Conservation (phyloP, 805 yeast species). For the Nakazawaea holstii region DNA sequence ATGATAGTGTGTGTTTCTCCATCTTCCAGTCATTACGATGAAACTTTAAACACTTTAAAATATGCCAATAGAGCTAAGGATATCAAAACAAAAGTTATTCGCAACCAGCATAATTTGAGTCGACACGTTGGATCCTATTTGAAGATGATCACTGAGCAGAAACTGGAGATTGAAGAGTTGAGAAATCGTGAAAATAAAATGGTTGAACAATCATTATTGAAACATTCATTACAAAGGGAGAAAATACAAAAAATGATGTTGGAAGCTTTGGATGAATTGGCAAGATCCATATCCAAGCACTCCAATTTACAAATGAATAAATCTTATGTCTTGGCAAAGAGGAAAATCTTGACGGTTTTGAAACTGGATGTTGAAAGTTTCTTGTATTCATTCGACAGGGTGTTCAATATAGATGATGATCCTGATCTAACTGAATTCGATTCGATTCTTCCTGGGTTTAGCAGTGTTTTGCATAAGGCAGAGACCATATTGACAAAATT, state of each 20-base stretch:
- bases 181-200: conserved; percentile 44
- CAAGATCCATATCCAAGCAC: conserved; percentile 34
- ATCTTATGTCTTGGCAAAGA: conserved; percentile 38
- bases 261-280: conserved; percentile 37
- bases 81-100: conserved; percentile 71
- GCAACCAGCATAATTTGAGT: conserved; percentile 72
- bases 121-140: conserved; percentile 82
- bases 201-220: conserved; percentile 32
- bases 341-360: conserved; percentile 28
- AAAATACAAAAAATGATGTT: conserved; percentile 33
- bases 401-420: conserved; percentile 19
- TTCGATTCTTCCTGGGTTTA: conserved; percentile 16
- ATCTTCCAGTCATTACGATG: conserved; percentile 82
- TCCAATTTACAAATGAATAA: conserved; percentile 39
- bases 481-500: conserved; percentile 31
- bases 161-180: conserved; percentile 65
- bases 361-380: conserved; percentile 24
- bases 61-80: conserved; percentile 91
- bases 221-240: conserved; percentile 29
- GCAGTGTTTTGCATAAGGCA: conserved; percentile 20
- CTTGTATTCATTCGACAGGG: conserved; percentile 26
- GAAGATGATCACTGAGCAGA: conserved; percentile 79
- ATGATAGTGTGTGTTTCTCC: conserved; percentile 96
- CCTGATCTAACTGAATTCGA: conserved; percentile 13
- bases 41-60: conserved; percentile 83